Conservation (phyloP, 345 rosid genomes). For the Mercurialis annua region DNA sequence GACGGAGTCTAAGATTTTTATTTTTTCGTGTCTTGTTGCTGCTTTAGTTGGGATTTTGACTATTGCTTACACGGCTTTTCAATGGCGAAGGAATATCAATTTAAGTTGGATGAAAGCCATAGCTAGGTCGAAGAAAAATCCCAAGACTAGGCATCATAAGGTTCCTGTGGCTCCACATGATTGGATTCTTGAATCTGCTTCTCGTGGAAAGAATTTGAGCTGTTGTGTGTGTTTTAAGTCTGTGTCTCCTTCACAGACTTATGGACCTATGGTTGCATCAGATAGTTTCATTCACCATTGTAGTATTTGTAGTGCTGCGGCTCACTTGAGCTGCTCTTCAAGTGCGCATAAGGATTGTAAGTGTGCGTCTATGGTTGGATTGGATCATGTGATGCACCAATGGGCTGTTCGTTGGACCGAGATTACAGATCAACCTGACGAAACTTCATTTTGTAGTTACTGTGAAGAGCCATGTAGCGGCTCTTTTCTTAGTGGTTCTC, state of each 20-base stretch:
- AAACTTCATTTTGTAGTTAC: slow-evolving; percentile 70
- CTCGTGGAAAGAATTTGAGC: slow-evolving; percentile 75
- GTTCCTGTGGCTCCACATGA: slow-evolving; percentile 64
- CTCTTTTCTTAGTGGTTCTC: slow-evolving; percentile 92
- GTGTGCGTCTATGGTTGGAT: slow-evolving; percentile 76
- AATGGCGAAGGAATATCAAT: slow-evolving; percentile 94
- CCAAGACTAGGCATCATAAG: slow-evolving; percentile 75
- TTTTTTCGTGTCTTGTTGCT: slow-evolving; percentile 63
- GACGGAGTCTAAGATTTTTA: slow-evolving; percentile 54
- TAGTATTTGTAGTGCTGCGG: slow-evolving; percentile 73
- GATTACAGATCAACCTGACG: slow-evolving; percentile 79
- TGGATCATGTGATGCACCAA: slow-evolving; percentile 77
- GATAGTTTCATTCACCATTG: slow-evolving; percentile 65
- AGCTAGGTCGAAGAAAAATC: slow-evolving; percentile 86
- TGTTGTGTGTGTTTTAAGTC: slow-evolving; percentile 89
- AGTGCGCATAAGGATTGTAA: slow-evolving; percentile 81
- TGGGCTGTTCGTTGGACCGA: slow-evolving; percentile 97
- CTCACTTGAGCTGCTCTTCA: slow-evolving; percentile 66
- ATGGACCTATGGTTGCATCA: slow-evolving; percentile 49
- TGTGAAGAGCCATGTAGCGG: slow-evolving; percentile 92
- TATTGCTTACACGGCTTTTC: slow-evolving; percentile 84
- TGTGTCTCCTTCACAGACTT: slow-evolving; percentile 64
- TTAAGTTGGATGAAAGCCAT: slow-evolving; percentile 93
- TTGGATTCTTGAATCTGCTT: slow-evolving; percentile 63
- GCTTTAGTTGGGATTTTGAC: slow-evolving; percentile 78